Evolutionary conservation across 176 grass and related monocot genomes (phyloP).

Genomic region (Pontederia crassipes): DNA sequence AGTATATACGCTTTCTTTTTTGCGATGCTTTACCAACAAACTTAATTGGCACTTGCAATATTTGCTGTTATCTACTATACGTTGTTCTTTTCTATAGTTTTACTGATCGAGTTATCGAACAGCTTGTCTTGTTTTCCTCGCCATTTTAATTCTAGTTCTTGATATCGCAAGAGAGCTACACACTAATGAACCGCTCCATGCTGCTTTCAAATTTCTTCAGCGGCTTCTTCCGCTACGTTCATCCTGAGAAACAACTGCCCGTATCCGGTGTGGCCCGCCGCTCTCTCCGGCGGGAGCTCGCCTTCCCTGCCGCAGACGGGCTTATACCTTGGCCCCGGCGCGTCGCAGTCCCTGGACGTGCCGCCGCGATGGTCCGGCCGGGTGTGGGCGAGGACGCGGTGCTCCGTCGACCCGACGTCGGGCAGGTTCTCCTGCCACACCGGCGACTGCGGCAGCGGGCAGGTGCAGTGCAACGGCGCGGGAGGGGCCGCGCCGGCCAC

Average conservation of each 20-base stretch:
- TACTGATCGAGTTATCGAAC: too few species aligned
- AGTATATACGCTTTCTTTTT: too few species aligned
- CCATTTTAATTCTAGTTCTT: too few species aligned
- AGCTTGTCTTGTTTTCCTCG: too few species aligned
- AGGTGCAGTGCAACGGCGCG: slow-evolving; percentile 27
- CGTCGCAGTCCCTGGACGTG: slow-evolving; percentile 3
- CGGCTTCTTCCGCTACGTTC: slow-evolving; percentile 22
- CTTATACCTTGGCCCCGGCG: slow-evolving; percentile 24
- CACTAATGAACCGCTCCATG: too few species aligned
- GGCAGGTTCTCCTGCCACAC: slow-evolving; percentile 36
- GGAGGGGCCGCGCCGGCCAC: slow-evolving; percentile 37
- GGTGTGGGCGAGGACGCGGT: slow-evolving; percentile 38
- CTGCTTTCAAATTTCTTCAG: too few species aligned
- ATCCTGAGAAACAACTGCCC: slow-evolving; percentile 49
- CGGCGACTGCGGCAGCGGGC: slow-evolving; percentile 39
- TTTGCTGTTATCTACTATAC: too few species aligned
- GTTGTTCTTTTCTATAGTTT: too few species aligned
- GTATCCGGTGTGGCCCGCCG: slow-evolving; percentile 39
- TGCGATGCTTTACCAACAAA: too few species aligned
- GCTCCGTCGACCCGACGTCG: slow-evolving; percentile 16
- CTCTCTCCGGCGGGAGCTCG: slow-evolving; percentile 1
- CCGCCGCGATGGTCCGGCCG: slow-evolving; percentile 37
- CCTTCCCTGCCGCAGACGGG: slow-evolving; percentile 30
- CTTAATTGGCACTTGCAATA: too few species aligned
- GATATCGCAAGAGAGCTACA: too few species aligned